Percentiles rank a stretch among this genome's conserved stretches.
phyloP scores from a whole-genome alignment of 352 stramenopile species.

The Pythium diclinum region DNA sequence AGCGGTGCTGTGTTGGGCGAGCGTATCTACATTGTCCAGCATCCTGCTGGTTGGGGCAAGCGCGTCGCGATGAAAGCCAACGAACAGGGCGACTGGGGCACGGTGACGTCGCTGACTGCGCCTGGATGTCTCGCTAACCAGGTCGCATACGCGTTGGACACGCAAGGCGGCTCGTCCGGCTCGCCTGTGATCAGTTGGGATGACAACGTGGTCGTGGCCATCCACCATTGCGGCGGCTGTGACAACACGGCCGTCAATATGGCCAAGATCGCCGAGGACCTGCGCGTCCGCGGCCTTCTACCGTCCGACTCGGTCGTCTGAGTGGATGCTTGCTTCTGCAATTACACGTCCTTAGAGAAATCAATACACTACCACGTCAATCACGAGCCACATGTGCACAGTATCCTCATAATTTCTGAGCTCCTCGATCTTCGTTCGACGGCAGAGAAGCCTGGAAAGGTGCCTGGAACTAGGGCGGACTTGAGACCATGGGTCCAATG shows the following conservation, averaged over 20 bases:
- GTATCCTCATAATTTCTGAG: not conserved
- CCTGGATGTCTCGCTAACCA: constrained; percentile 44
- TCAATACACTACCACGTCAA: not conserved
- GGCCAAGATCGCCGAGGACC: constrained; percentile 52
- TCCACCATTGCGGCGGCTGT: constrained; percentile 75
- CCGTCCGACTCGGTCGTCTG: constrained; percentile 15
- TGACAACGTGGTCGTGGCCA: constrained; percentile 58
- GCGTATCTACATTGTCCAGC: constrained; percentile 57
- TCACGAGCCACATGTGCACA: not conserved
- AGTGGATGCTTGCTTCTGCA: not conserved
- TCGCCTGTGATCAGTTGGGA: constrained; percentile 51
- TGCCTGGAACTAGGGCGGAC: not conserved
- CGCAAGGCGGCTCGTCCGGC: constrained; percentile 60
- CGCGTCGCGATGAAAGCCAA: constrained; percentile 62
- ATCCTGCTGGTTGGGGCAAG: constrained; percentile 61
- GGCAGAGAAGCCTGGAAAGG: not conserved
- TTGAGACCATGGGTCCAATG: not conserved
- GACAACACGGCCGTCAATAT: constrained; percentile 69
- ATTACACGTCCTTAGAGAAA: not conserved
- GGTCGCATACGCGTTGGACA: constrained; percentile 68
- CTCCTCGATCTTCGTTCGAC: not conserved
- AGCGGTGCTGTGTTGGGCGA: constrained; percentile 45
- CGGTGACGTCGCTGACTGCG: constrained; percentile 39
- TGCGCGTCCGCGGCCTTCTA: constrained; percentile 37
- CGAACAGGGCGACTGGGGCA: constrained; percentile 26